Base-by-base conservation (phyloP, 2,329 filamentous ascomycete genomes). In the Thelonectria discophora region DNA sequence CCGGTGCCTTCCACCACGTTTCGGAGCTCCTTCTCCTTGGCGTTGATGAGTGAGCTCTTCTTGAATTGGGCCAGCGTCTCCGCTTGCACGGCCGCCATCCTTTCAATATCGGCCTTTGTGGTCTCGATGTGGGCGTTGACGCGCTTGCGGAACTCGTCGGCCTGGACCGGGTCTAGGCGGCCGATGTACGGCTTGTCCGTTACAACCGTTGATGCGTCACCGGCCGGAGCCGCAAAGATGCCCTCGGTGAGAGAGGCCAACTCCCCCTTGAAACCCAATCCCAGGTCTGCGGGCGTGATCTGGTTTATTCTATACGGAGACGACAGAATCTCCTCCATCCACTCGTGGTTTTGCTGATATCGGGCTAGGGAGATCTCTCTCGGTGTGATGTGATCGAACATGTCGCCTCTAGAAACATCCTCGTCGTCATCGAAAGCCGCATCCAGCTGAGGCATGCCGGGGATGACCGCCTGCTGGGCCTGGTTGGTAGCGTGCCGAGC, bases 301-400 rank as follows among this genome's bases (percentile, higher is more conserved):
- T 96, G 92, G 51, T 86, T 86, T 64, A 94, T 90, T 21, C 90
- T 85, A 74, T 97, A 97, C 0, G 94, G 93, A 1, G 94, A 98
- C 1, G 91, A 92, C 55, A 98, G 86, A 27, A 99, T 89, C 78
- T 99, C 94, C 73, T 98, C 95, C 92, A 99, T 97, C 95, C 94
- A 98, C 76, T 97, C 93, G 72, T 99, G 94, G 71, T 99, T 96
- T 74, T 97, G 93, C 74, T 90, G 90, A 76, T 97, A 99, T 57
- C 95, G 87, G 65, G 88, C 87, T 62, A 92, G 82, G 69, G 93
- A 97, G 63, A 99, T 90, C 65, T 99, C 95, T 45, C 94, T 87
- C 3, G 94, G 94, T 0, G 93, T 94, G 64, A 97, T 82, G 65
- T 93, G 87, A 74, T 99, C 95, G 72, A 99, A 92, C 74, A 94